Base-by-base conservation (phyloP, 768 basidiomycete species). In the Trametes cingulata region DNA sequence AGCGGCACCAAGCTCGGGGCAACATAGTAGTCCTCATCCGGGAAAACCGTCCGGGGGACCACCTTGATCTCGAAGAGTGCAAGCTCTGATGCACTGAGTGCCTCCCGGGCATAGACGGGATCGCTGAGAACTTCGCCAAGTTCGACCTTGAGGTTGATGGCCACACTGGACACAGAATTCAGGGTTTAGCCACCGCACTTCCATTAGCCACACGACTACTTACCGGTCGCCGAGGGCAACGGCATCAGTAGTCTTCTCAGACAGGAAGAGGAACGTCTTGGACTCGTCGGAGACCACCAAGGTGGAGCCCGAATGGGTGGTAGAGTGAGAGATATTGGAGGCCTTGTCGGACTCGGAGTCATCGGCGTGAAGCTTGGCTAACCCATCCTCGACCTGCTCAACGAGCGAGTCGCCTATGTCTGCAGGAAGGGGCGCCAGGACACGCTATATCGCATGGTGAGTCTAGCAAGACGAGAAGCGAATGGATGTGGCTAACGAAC, bases 51-150 rank as follows among this genome's bases (percentile, higher is more conserved):
- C 27, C 19, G 14, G 3, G 56, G 39, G 3, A 57, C 56, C 10
- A 57, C 29, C 47, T 41, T 57, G 47, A 57, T 57, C 13, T 49
- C 47, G 47, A 33, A 57, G 10, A 49, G 56, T 13, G 47, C 56
- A 25, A 57, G 47, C 29, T 57, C 56, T 3, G 37, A 19, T 1
- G 47, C n/a, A 24, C 20, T 14, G 6, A 40, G 9, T 7, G 15
- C 39, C 47, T 57, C 56, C 37, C 27, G 37, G n/a, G 56, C 36
- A 13, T 41, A 33, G 6, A 57, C 22, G 10, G 49, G n/a, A 7
- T 49, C 47, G 22, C 33, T 22, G 12, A 19, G 14, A 19, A 22
- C 20, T 15, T 57, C 47, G 39, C 25, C n/a, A n/a, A n/a, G n/a
- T 27, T 12, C 19, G 1, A 40, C n/a, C 19, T 40, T 19, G 39